Evolutionary conservation across 371 early-diverging fungal species (phyloP), one percentile per base, ranked within the genome.

Genomic region (Syncephalastrum sp.): DNA sequence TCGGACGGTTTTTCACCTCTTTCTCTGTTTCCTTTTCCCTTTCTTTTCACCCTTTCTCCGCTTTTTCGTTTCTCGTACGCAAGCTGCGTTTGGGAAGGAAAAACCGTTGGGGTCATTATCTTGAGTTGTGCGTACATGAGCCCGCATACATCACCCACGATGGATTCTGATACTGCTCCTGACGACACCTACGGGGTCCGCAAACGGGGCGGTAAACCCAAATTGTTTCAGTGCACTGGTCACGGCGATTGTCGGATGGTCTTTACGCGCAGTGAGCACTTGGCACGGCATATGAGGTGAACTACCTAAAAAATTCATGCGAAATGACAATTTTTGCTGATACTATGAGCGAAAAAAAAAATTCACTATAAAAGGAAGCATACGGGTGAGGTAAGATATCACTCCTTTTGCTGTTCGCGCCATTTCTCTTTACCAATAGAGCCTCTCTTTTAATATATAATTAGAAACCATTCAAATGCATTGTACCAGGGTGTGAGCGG

Each of bases 381-480:
- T 42, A 75, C 75, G 14, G 75, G 75, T 23, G 75, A 75, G 43
- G 15, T 17, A 14, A 52, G 16, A 45, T 25, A 4, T 13, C 14
- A 13, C 27, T 10, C 5, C 12, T 33, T 5, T 15, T 23, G 45
- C 17, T 21, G 13, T 2, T 17, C 14, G 24, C 14, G 10, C 15
- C 5, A 21, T 16, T 4, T 4, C 5, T 25, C 6, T 4, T 6
- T n/a, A 50, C n/a, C 27, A n/a, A 50, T 14, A 14, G 51, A 5
- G 38, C 10, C 10, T 25, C n/a, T n/a, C 38, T 24, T 29, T 51
- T 7, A n/a, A n/a, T n/a, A 10, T 24, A 15, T n/a, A 16, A 29
- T 42, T 51, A 74, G 67, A 83, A 83, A 64, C 84, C 84, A 5
- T 83, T 78, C 64, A 74, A 72, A 57, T 83, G 84, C 60, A 70